Conservation (phyloP, 306 rosid species). For the Inga laurina region DNA sequence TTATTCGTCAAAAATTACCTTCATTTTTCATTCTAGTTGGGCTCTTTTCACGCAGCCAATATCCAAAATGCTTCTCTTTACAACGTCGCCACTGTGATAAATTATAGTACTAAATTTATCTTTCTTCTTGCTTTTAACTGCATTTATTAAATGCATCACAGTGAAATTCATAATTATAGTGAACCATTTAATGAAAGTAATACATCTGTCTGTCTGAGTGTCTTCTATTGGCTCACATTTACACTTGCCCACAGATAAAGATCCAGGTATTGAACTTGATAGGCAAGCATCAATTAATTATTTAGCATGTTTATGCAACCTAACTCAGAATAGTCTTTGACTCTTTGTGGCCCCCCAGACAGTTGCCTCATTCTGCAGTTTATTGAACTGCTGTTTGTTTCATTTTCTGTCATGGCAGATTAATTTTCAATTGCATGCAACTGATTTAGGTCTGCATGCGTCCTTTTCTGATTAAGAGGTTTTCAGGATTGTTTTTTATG, state of each 20-base stretch:
- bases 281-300: neutral
- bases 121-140: neutral
- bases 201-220: neutral
- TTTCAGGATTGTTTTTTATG: neutral
- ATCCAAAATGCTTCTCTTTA: neutral
- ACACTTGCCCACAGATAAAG: neutral
- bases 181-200: slow-evolving; percentile 1
- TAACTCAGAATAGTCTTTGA: neutral
- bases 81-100: neutral
- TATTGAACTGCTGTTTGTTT: neutral
- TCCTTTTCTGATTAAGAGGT: neutral
- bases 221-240: neutral
- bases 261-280: neutral
- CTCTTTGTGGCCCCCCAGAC: neutral
- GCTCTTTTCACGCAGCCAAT: neutral
- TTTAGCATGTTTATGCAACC: neutral
- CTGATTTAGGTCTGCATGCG: neutral
- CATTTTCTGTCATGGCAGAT: neutral
- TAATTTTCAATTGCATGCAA: neutral
- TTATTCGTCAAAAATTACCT: slow-evolving; percentile 7
- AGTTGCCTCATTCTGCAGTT: neutral
- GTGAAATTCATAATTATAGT: neutral
- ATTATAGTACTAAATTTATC: neutral
- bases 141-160: neutral
- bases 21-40: slow-evolving; percentile 15